A percentile compares a stretch with the other conserved stretches of the same genome.
These are phyloP conservation scores for Cenchrus americanus DNA, from an alignment of 176 grass and related monocot genomes.

Conservation along the genomic window DNA sequence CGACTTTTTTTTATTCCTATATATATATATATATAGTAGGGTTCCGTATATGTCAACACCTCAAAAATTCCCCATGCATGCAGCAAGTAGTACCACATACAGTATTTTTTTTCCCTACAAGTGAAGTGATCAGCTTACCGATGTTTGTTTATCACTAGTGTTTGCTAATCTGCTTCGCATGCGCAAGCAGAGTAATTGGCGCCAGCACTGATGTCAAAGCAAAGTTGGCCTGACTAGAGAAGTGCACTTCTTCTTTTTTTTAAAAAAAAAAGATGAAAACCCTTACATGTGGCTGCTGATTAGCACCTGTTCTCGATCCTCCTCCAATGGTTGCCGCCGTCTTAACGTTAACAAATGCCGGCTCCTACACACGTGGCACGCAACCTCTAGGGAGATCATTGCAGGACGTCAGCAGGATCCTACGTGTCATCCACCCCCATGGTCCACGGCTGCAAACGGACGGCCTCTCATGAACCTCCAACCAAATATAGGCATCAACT, in stretches of 20 bases:
- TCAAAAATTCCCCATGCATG: neutral
- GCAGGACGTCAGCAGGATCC: neutral
- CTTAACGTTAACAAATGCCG: neutral
- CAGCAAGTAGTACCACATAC: neutral
- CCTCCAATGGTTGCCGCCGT: slow-evolving; percentile 15
- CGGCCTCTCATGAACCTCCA: neutral
- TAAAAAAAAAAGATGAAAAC: no score
- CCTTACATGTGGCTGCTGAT: neutral
- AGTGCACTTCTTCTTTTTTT: neutral
- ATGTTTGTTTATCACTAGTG: neutral
- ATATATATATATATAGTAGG: no score
- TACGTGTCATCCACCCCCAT: neutral
- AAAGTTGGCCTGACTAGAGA: neutral
- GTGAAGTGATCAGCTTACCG: neutral
- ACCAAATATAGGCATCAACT: neutral
- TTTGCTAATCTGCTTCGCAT: neutral
- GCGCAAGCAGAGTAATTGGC: neutral
- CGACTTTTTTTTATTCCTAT: no score
- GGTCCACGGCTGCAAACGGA: slow-evolving; percentile 20
- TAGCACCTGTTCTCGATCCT: neutral
- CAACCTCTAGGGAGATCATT: slow-evolving; percentile 11
- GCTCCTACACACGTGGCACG: neutral
- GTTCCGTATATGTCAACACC: neutral
- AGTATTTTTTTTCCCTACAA: neutral
- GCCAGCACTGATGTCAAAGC: neutral